phyloP scores from a whole-genome alignment of 2,329 filamentous ascomycete species.

The Cladophialophora immunda region DNA sequence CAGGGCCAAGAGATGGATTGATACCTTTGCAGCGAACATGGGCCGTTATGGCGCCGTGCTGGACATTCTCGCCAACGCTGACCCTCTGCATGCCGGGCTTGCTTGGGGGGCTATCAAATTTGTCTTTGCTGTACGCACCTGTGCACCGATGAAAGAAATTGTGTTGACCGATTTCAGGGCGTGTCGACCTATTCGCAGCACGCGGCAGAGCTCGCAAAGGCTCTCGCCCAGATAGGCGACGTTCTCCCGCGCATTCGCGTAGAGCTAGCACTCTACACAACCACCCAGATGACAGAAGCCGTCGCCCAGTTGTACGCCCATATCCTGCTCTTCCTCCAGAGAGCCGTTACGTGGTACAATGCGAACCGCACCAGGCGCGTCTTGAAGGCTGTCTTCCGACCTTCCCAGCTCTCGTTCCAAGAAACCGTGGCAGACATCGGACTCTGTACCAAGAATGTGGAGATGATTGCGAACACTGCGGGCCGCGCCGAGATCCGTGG shows the following conservation, averaged over 20 bases:
- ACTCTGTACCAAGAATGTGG: background rate
- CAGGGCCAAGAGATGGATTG: background rate
- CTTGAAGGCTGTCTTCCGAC: slow-evolving; percentile 1
- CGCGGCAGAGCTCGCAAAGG: background rate
- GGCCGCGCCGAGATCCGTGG: background rate
- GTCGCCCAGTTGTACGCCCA: background rate
- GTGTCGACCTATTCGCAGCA: background rate
- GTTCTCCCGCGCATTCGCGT: background rate
- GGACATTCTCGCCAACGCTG: background rate
- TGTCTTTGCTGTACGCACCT: background rate
- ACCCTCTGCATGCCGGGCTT: background rate
- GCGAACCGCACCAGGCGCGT: background rate
- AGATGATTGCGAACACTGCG: background rate
- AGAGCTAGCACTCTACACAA: background rate
- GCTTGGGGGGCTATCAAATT: slow-evolving; percentile 8
- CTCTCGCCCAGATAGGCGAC: background rate
- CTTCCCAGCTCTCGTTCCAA: background rate
- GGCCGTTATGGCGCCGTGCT: background rate
- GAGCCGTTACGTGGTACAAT: slow-evolving; percentile 1
- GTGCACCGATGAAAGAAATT: background rate
- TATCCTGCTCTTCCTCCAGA: background rate
- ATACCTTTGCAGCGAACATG: background rate
- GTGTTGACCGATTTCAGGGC: background rate
- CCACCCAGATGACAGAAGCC: background rate
- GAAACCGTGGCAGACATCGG: background rate